Conservation (phyloP, 495 filamentous ascomycete species). For the Cairneyella variabilis region DNA sequence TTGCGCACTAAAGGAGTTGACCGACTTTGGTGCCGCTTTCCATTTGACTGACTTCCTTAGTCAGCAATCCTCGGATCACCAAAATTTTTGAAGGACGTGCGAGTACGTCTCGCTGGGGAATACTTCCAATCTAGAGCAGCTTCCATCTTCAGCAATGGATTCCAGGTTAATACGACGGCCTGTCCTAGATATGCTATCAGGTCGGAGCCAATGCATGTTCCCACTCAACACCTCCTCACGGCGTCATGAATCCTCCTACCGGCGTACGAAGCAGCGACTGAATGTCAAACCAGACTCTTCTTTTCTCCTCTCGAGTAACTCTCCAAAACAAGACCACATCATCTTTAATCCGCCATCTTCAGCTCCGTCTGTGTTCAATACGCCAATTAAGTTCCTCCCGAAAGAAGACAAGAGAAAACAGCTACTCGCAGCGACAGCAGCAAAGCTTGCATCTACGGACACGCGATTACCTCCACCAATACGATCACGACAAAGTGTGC, state of each 20-base stretch:
- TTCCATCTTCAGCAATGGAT: conserved; percentile 19
- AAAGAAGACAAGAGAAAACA: conserved; percentile 65
- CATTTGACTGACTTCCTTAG: no score
- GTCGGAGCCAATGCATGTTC: conserved; percentile 26
- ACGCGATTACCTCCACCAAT: conserved; percentile 51
- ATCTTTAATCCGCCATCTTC: conserved; percentile 95
- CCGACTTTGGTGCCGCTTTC: no score
- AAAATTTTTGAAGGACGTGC: no score
- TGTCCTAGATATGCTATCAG: conserved; percentile 40
- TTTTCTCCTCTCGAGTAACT: conserved; percentile 42
- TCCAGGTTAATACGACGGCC: conserved; percentile 25
- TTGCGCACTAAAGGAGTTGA: no score
- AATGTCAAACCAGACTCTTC: conserved; percentile 60
- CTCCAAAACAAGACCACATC: conserved; percentile 47
- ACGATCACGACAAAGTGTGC: conserved; percentile 30
- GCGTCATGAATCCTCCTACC: conserved; percentile 51
- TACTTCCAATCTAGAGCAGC: neutral
- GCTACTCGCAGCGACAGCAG: conserved; percentile 14
- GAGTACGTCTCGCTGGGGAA: no score
- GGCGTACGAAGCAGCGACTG: conserved; percentile 57
- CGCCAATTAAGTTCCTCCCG: conserved; percentile 87
- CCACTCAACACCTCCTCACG: conserved; percentile 37
- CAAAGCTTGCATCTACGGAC: neutral
- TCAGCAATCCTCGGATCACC: no score
- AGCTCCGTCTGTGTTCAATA: conserved; percentile 75